These are phyloP conservation scores for Fusarium acutatum DNA, from an alignment of 2,329 filamentous ascomycete genomes.

Conservation along the genomic window DNA sequence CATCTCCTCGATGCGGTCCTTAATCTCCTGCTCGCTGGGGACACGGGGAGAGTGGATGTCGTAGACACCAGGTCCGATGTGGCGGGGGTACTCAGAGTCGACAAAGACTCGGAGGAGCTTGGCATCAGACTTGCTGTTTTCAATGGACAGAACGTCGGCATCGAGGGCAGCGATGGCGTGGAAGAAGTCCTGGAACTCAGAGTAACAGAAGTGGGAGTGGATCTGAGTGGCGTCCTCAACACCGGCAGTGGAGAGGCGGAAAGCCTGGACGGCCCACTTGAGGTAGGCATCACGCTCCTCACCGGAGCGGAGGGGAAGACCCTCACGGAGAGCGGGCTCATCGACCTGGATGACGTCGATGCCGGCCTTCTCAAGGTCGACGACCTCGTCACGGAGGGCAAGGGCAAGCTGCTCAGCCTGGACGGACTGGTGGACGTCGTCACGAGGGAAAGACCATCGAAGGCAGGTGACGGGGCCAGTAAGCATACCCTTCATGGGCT, in stretches of 20 bases:
- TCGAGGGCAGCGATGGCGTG: conserved; percentile 98
- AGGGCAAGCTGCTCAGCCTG: conserved; percentile 99
- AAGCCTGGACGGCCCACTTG: conserved; percentile 95
- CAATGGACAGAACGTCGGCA: conserved; percentile 97
- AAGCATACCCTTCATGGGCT: conserved; percentile 99
- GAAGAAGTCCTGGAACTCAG: conserved; percentile 99
- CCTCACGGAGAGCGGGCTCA: conserved; percentile 98
- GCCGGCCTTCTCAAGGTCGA: conserved; percentile 96
- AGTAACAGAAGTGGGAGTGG: conserved; percentile 99
- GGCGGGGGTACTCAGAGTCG: conserved; percentile 94
- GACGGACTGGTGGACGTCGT: conserved; percentile 98
- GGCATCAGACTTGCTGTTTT: conserved; percentile 99
- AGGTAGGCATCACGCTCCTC: conserved; percentile 97
- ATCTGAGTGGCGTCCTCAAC: conserved; percentile 98
- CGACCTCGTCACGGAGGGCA: conserved; percentile 96
- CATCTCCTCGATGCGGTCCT: conserved; percentile 98
- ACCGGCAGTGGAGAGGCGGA: conserved; percentile 93
- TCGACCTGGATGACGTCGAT: conserved; percentile 99
- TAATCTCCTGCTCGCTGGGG: conserved; percentile 97
- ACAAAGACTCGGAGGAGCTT: conserved; percentile 99
- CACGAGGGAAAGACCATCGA: conserved; percentile 99
- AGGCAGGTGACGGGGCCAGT: conserved; percentile 99
- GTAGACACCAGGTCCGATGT: conserved; percentile 99
- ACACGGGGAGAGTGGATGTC: conserved; percentile 99
- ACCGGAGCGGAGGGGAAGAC: conserved; percentile 94